Percentiles rank a stretch among this genome's conserved stretches.
phyloP scores from a whole-genome alignment of 192 early-diverging fungal genomes.

The Backusella sp. region DNA sequence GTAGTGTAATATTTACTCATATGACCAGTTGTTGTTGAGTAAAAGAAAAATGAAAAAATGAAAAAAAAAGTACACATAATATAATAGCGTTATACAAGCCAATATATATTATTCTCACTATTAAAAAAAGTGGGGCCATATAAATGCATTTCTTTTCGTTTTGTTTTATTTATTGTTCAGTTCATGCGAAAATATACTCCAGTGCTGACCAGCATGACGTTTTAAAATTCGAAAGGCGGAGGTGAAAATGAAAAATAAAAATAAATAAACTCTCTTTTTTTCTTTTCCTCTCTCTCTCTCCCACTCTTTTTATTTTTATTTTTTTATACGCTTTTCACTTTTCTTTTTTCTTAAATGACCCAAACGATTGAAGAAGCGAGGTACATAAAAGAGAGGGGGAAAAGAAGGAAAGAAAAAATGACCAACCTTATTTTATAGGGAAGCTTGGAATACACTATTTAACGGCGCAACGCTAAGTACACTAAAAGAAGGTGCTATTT shows the following conservation, averaged over 20 bases:
- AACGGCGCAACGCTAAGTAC: constrained; percentile 45
- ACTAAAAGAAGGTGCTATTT: constrained; percentile 44
- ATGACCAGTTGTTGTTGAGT: background rate
- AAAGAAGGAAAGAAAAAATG: background rate
- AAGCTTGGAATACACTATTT: constrained; percentile 52
- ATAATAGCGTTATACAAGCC: background rate
- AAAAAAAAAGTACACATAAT: background rate
- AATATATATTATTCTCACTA: background rate
- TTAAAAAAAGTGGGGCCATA: background rate
- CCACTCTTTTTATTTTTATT: background rate
- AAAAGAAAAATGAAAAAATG: background rate
- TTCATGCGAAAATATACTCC: background rate
- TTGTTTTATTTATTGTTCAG: background rate
- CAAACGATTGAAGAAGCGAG: constrained; percentile 2
- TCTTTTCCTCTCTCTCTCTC: background rate
- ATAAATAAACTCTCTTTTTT: background rate
- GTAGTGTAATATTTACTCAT: background rate
- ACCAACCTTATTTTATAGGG: constrained; percentile 6
- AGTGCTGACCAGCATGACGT: background rate
- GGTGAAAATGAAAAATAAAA: constrained; percentile 6
- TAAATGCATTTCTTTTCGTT: background rate
- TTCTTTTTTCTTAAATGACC: background rate
- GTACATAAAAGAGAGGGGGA: background rate
- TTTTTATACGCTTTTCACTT: background rate
- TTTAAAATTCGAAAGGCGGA: background rate